These are phyloP conservation scores for Tolypocladium guangdongense DNA, from an alignment of 2,329 filamentous ascomycete species.

Conservation along the genomic window DNA sequence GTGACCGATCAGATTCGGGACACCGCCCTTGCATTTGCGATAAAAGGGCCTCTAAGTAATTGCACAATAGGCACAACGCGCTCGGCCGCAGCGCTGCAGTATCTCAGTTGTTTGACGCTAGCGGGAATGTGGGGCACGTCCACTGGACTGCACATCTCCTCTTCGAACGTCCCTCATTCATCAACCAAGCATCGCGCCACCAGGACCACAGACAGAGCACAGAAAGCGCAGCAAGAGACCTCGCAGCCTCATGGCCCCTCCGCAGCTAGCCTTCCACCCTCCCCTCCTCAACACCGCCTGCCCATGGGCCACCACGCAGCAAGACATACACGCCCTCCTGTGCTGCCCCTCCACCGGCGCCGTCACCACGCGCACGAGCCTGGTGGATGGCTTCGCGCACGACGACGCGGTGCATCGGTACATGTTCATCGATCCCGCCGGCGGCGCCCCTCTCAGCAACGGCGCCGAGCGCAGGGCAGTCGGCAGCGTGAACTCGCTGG, in stretches of 20 bases:
- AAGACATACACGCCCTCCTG: constrained; percentile 53
- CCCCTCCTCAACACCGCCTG: constrained; percentile 65
- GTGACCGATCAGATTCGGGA: not conserved
- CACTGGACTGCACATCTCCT: no score
- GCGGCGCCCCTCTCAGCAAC: not conserved
- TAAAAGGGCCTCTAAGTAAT: not conserved
- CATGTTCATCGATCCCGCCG: constrained; percentile 47
- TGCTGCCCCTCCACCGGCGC: constrained; percentile 54
- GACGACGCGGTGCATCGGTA: constrained; percentile 50
- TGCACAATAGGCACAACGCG: no score
- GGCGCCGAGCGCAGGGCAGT: constrained; percentile 3
- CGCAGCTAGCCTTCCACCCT: constrained; percentile 40
- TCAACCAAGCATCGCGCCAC: not conserved
- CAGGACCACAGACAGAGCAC: not conserved
- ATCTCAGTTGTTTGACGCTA: no score
- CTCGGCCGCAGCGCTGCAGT: no score
- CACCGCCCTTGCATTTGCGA: not conserved
- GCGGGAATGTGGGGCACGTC: no score
- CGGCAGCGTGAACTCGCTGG: constrained; percentile 57
- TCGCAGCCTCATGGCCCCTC: constrained; percentile 4
- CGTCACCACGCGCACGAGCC: constrained; percentile 62
- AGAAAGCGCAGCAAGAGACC: not conserved
- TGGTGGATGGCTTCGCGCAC: constrained; percentile 54
- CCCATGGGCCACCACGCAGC: constrained; percentile 60
- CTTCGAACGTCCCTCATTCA: no score